Evolutionary conservation across 1,284 basidiomycete genomes (phyloP).

Genomic region (Rhodotorula glutinis): DNA sequence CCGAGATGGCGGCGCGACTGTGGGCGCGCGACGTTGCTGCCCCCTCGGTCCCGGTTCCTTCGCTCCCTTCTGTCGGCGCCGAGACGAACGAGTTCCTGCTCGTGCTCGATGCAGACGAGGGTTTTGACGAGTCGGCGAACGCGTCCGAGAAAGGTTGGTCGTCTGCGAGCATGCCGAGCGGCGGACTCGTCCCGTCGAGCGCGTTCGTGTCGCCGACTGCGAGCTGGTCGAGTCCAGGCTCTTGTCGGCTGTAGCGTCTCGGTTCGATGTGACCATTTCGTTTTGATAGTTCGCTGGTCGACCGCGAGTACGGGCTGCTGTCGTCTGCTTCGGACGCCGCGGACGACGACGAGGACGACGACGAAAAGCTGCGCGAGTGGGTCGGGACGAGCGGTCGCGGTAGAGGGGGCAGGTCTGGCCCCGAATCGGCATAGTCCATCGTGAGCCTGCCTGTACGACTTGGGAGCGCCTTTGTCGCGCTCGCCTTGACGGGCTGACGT

Average conservation of each 20-base stretch:
- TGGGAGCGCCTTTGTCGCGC: too few relatives aligned
- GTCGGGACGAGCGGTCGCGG: constrained; percentile 19
- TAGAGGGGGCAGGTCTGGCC: constrained; percentile 4
- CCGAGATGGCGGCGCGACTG: constrained; percentile 5
- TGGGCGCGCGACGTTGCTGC: background rate
- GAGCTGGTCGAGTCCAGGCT: background rate
- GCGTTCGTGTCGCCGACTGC: background rate
- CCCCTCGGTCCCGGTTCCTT: background rate
- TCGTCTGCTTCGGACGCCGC: background rate
- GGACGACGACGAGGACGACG: constrained; percentile 22
- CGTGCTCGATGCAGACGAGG: background rate
- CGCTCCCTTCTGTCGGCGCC: too few relatives aligned
- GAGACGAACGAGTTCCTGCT: too few relatives aligned
- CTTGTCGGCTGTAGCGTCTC: too few relatives aligned
- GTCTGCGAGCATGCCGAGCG: background rate
- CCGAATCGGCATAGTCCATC: background rate
- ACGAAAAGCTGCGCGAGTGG: constrained; percentile 23
- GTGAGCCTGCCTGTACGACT: background rate
- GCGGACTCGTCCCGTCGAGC: background rate
- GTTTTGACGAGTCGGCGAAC: background rate
- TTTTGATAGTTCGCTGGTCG: too few relatives aligned
- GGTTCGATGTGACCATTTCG: background rate
- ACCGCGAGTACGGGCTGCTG: background rate
- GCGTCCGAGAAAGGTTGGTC: background rate
- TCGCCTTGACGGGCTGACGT: too few relatives aligned